phyloP scores from a whole-genome alignment of 306 rosid species.

The Crataegus laevigata region DNA sequence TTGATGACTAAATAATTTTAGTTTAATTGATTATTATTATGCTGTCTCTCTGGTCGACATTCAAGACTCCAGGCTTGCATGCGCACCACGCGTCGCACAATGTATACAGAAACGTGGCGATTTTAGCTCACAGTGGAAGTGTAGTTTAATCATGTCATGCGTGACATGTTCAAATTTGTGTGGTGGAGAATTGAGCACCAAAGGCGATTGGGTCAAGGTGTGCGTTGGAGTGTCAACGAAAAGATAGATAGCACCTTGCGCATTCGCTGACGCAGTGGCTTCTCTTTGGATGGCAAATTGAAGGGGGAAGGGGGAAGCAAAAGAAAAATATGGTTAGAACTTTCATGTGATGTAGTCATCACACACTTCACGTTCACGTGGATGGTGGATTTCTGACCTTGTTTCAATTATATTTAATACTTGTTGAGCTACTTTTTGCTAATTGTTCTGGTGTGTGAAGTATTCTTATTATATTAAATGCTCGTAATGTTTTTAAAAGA shows the following conservation, averaged over 20 bases:
- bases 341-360: background rate
- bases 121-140: background rate
- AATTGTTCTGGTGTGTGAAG: too few relatives aligned
- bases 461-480: too few relatives aligned
- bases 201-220: background rate
- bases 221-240: background rate
- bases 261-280: background rate
- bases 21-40: background rate
- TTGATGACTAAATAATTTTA: too few relatives aligned
- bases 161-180: background rate
- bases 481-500: fast-evolving
- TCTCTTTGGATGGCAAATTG: background rate
- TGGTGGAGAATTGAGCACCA: background rate
- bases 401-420: too few relatives aligned
- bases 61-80: background rate
- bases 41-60: background rate
- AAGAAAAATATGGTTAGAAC: background rate
- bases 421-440: too few relatives aligned
- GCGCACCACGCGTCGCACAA: background rate
- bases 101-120: background rate
- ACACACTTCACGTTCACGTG: too few relatives aligned
- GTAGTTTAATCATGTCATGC: too few relatives aligned
- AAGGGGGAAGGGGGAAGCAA: background rate
- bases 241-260: background rate
- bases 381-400: too few relatives aligned